Conservation (phyloP, 148 eudicot genomes). For the Silene latifolia region DNA sequence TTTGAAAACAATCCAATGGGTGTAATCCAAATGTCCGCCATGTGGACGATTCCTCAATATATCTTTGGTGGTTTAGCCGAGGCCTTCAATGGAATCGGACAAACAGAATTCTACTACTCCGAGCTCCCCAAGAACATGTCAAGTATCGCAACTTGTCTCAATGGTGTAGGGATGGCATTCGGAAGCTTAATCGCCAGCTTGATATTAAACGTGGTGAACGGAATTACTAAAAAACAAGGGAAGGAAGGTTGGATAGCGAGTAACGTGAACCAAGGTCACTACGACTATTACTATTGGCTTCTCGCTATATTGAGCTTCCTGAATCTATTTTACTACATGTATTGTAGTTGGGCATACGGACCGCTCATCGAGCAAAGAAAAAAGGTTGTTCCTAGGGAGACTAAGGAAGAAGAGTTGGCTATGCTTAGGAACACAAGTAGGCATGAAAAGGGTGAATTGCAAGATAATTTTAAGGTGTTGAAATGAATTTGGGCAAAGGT, state of each 20-base stretch:
- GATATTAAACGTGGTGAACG: slow-evolving; percentile 44
- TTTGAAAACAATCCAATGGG: slow-evolving; percentile 30
- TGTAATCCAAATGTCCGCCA: slow-evolving; percentile 58
- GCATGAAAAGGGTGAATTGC: slow-evolving; percentile 29
- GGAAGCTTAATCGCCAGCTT: slow-evolving; percentile 58
- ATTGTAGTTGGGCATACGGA: slow-evolving; percentile 31
- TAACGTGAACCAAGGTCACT: slow-evolving; percentile 65
- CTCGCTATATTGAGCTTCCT: slow-evolving; percentile 50
- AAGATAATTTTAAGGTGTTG: slow-evolving; percentile 18
- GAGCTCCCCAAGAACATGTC: slow-evolving; percentile 90
- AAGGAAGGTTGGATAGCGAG: slow-evolving; percentile 61
- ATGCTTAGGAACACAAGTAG: slow-evolving; percentile 25
- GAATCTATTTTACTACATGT: slow-evolving; percentile 53
- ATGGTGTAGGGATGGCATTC: slow-evolving; percentile 54
- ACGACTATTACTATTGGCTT: slow-evolving; percentile 73
- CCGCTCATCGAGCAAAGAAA: slow-evolving; percentile 42
- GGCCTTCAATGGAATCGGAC: slow-evolving; percentile 64
- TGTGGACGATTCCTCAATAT: slow-evolving; percentile 64
- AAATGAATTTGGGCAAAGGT: slow-evolving; percentile 17
- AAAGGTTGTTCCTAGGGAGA: slow-evolving; percentile 24
- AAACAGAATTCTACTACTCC: slow-evolving; percentile 73
- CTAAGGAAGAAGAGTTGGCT: slow-evolving; percentile 32
- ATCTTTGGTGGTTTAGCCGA: slow-evolving; percentile 71
- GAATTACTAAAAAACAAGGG: slow-evolving; percentile 34
- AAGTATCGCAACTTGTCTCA: slow-evolving; percentile 56